Evolutionary conservation across 2,329 filamentous ascomycete species (phyloP).

Genomic region (Apiospora arundinis): DNA sequence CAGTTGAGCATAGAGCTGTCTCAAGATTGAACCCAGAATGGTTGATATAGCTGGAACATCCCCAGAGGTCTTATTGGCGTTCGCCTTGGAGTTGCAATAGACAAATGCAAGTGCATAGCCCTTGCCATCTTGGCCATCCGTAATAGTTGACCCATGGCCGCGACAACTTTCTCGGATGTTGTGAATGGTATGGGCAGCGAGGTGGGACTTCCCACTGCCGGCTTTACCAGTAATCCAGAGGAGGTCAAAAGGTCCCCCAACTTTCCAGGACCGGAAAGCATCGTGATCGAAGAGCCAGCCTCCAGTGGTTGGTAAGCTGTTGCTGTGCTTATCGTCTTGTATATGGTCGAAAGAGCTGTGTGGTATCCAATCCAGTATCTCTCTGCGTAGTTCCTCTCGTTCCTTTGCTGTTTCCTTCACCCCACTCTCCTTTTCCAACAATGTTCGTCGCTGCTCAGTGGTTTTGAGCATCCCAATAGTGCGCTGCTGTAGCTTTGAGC

Average conservation of each 20-base stretch:
- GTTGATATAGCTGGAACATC: background rate
- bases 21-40: background rate
- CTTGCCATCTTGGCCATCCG: background rate
- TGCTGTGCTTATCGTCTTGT: background rate
- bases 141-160: background rate
- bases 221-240: conserved; percentile 13
- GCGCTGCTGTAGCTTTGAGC: background rate
- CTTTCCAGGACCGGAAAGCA: background rate
- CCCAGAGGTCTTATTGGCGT: background rate
- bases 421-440: background rate
- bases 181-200: background rate
- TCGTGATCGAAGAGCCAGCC: background rate
- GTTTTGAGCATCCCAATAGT: background rate
- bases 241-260: background rate
- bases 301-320: background rate
- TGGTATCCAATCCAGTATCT: background rate
- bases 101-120: background rate
- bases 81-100: background rate
- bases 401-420: background rate
- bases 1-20: conserved; percentile 2
- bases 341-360: background rate
- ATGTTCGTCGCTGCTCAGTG: background rate
- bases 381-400: background rate
- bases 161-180: background rate
- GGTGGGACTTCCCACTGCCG: conserved; percentile 9